Evolutionary conservation across 345 rosid genomes (phyloP).

Genomic region (Salix brachista): DNA sequence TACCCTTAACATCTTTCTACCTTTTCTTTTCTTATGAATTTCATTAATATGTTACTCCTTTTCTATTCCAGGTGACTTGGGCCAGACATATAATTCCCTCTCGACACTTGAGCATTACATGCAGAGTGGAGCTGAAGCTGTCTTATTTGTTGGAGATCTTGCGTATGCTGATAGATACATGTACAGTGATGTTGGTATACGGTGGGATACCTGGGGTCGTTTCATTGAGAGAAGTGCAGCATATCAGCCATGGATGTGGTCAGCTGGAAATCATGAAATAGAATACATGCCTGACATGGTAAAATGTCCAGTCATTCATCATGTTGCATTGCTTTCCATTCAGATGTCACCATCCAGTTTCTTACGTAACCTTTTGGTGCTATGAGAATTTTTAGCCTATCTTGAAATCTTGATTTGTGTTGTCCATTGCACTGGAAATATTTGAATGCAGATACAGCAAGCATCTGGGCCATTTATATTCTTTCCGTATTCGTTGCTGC

Average conservation of each 20-base stretch:
- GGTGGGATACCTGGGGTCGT: slow-evolving; percentile 97
- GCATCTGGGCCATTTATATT: not conserved
- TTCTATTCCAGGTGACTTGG: slow-evolving; percentile 71
- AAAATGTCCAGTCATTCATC: slow-evolving; percentile 10
- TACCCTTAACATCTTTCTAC: slow-evolving; percentile 1
- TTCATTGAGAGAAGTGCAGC: slow-evolving; percentile 83
- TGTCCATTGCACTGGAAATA: not conserved
- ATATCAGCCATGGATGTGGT: slow-evolving; percentile 94
- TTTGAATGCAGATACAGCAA: not conserved
- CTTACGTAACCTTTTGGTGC: not conserved
- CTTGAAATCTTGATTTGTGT: not conserved
- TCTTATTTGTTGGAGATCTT: slow-evolving; percentile 88
- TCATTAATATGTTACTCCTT: slow-evolving; percentile 3
- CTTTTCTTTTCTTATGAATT: not conserved
- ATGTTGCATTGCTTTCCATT: not conserved
- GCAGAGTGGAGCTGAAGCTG: slow-evolving; percentile 78
- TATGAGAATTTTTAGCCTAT: not conserved
- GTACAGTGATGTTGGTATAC: slow-evolving; percentile 65
- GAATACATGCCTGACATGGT: slow-evolving; percentile 96
- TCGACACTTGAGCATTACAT: slow-evolving; percentile 85
- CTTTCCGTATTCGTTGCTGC: not conserved
- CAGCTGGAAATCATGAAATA: slow-evolving; percentile 90
- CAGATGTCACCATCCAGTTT: not conserved
- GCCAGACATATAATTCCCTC: slow-evolving; percentile 90
- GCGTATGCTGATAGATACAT: slow-evolving; percentile 88